A percentile compares a stretch with the other conserved stretches of the same genome.
Evolutionary conservation across 2,329 filamentous ascomycete species (phyloP).

Genomic region (Aspergillus aculeatus): DNA sequence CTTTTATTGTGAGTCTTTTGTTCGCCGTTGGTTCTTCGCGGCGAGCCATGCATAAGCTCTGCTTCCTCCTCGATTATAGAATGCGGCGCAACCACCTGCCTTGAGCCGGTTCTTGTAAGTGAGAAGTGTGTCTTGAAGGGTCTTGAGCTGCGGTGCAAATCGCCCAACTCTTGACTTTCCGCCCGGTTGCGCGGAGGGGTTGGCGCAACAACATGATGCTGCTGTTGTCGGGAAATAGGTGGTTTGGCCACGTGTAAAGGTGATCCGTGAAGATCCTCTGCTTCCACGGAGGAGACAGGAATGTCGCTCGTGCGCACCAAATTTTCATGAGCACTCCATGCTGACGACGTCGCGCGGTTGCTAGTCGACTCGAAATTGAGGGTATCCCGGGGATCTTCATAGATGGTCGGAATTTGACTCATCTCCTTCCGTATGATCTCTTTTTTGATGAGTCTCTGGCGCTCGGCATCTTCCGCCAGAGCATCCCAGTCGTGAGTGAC

Average conservation of each 20-base stretch:
- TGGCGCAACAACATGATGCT: conserved; percentile 2
- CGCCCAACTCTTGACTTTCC: conserved; percentile 30
- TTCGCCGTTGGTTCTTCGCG: background rate
- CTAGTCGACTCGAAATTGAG: background rate
- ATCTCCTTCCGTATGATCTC: conserved; percentile 9
- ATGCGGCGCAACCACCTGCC: conserved; percentile 3
- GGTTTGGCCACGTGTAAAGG: conserved; percentile 12
- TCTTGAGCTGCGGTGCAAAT: conserved; percentile 15
- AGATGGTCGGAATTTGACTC: conserved; percentile 20
- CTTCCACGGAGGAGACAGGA: conserved; percentile 30
- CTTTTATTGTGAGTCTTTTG: background rate
- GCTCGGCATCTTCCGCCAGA: conserved; percentile 23
- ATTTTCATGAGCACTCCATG: background rate
- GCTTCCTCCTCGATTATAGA: background rate
- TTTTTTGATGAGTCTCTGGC: conserved; percentile 16
- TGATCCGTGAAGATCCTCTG: conserved; percentile 21
- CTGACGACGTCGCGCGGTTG: background rate
- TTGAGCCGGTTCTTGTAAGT: conserved; percentile 3
- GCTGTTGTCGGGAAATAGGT: conserved; percentile 1
- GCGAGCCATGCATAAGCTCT: background rate
- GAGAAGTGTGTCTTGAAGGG: conserved; percentile 1
- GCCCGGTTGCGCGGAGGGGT: conserved; percentile 17
- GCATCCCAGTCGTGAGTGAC: conserved; percentile 38
- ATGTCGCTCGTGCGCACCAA: conserved; percentile 18
- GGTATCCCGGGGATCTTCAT: conserved; percentile 13